phyloP scores from a whole-genome alignment of 805 yeast genomes.

The Naumovozyma castellii region DNA sequence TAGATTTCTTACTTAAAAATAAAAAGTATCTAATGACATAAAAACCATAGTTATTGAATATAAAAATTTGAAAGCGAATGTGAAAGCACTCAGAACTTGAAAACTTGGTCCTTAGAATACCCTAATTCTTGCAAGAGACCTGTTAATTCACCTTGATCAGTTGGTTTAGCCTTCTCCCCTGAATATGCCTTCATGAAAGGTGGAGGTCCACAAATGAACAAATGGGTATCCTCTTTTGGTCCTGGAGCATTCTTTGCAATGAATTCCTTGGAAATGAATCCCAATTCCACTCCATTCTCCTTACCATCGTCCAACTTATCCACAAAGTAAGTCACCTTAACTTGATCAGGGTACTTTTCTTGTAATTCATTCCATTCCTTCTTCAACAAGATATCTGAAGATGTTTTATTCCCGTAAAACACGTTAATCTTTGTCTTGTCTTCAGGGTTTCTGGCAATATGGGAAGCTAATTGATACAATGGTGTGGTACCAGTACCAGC shows the following conservation, averaged over 20 bases:
- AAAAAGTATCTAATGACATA: neutral
- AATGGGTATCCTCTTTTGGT: slow-evolving; percentile 59
- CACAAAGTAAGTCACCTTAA: slow-evolving; percentile 69
- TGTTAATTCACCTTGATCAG: slow-evolving; percentile 89
- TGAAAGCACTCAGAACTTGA: too few species aligned
- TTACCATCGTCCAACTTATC: slow-evolving; percentile 41
- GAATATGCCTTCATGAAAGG: slow-evolving; percentile 79
- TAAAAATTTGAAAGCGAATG: too few species aligned
- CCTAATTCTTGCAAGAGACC: slow-evolving; percentile 88
- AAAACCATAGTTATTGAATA: too few species aligned
- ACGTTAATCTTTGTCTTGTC: slow-evolving; percentile 86
- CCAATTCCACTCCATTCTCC: slow-evolving; percentile 30
- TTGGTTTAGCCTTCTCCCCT: slow-evolving; percentile 74
- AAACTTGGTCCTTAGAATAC: slow-evolving; percentile 76
- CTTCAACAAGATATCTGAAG: slow-evolving; percentile 73
- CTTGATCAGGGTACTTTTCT: slow-evolving; percentile 62
- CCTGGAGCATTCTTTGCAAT: slow-evolving; percentile 51
- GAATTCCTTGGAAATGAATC: slow-evolving; percentile 72
- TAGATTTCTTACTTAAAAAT: slow-evolving; percentile 4
- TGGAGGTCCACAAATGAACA: slow-evolving; percentile 95
- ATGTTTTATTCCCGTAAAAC: slow-evolving; percentile 69
- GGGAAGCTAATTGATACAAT: slow-evolving; percentile 74
- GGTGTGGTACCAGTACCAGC: slow-evolving; percentile 98
- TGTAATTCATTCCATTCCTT: slow-evolving; percentile 54
- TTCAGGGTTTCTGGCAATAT: slow-evolving; percentile 64